These are phyloP conservation scores for Calonectria fujianensis DNA, from an alignment of 2,329 filamentous ascomycete species.

Conservation along the genomic window DNA sequence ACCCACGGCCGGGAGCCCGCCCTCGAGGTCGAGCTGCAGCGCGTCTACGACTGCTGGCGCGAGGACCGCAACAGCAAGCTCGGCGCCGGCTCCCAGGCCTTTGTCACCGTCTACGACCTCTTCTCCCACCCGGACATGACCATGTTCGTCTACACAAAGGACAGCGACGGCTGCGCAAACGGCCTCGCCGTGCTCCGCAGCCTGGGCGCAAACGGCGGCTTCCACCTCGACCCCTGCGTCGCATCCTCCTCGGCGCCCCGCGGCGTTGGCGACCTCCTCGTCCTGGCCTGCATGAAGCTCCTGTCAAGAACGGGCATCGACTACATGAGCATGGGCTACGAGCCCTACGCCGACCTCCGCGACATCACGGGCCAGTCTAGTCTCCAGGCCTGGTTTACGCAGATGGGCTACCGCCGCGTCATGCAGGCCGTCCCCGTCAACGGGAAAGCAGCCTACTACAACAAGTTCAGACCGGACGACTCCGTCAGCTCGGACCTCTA, in stretches of 20 bases:
- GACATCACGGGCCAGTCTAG: slow-evolving; percentile 27
- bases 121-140: slow-evolving; percentile 46
- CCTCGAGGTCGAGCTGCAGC: slow-evolving; percentile 44
- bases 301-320: slow-evolving; percentile 44
- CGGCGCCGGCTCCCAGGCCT: slow-evolving; percentile 41
- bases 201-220: slow-evolving; percentile 46
- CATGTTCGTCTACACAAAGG: slow-evolving; percentile 43
- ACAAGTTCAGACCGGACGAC: slow-evolving; percentile 49
- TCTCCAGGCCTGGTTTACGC: slow-evolving; percentile 33
- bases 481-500: slow-evolving; percentile 41
- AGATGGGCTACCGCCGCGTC: slow-evolving; percentile 41
- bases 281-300: slow-evolving; percentile 46
- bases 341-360: slow-evolving; percentile 41
- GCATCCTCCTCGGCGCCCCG: slow-evolving; percentile 39
- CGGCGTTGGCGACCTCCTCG: slow-evolving; percentile 46
- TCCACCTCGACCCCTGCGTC: slow-evolving; percentile 50
- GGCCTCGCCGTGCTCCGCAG: slow-evolving; percentile 47
- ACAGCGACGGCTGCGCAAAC: slow-evolving; percentile 39
- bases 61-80: slow-evolving; percentile 36
- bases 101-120: slow-evolving; percentile 48
- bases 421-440: slow-evolving; percentile 45
- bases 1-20: slow-evolving; percentile 34
- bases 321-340: slow-evolving; percentile 48
- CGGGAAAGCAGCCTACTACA: slow-evolving; percentile 48
- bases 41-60: slow-evolving; percentile 47